Conservation (phyloP, 169 alveolate species). For the Besnoitia besnoiti region DNA sequence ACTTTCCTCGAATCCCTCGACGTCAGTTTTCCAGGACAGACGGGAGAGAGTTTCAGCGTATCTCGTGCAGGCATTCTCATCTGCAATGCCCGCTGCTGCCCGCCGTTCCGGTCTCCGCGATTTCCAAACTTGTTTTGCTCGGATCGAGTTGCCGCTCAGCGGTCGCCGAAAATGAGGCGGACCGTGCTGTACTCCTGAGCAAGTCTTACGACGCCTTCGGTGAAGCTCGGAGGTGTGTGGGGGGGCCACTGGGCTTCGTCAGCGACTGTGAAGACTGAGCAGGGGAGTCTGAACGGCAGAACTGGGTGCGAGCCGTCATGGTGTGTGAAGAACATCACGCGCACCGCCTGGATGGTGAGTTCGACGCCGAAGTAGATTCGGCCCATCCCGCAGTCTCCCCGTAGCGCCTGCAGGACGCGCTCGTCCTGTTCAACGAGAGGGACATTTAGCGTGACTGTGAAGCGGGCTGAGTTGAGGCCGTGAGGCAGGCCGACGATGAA, state of each 20-base stretch:
- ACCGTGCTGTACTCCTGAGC: constrained; percentile 18
- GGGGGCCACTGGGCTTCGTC: constrained; percentile 33
- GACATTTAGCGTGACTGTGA: neutral
- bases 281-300: constrained; percentile 8
- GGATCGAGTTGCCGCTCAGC: neutral
- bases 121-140: too few species aligned
- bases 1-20: too few species aligned
- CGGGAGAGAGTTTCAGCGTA: too few species aligned
- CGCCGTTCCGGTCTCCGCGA: too few species aligned
- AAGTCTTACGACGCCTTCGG: neutral
- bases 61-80: too few species aligned
- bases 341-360: constrained; percentile 25
- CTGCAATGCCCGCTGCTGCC: too few species aligned
- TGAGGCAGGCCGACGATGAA: constrained; percentile 32
- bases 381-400: constrained; percentile 5
- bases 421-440: constrained; percentile 5
- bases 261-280: neutral
- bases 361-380: constrained; percentile 13
- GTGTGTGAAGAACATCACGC: constrained; percentile 39
- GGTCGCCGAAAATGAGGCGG: neutral
- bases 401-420: neutral
- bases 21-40: too few species aligned
- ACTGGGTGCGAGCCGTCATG: neutral
- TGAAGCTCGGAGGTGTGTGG: neutral
- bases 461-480: constrained; percentile 22